These are phyloP conservation scores for Trifolium dubium DNA, from an alignment of 306 rosid species.

Conservation along the genomic window DNA sequence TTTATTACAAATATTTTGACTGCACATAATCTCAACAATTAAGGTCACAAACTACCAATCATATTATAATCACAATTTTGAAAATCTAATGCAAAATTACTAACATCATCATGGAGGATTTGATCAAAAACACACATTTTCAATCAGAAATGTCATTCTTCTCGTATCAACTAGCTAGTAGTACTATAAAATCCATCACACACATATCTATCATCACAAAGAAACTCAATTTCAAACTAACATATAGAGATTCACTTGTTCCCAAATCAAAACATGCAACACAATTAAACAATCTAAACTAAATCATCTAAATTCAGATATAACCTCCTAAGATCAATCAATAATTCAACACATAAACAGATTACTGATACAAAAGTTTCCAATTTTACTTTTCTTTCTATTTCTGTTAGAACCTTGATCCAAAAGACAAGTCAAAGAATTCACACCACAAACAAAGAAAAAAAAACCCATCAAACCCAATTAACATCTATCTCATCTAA, in stretches of 20 bases:
- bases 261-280: constrained; percentile 21
- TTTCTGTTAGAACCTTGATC: constrained; percentile 33
- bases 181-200: constrained; percentile 25
- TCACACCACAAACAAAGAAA: constrained; percentile 31
- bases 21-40: constrained; percentile 7
- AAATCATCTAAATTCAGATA: constrained; percentile 19
- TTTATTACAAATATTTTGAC: constrained; percentile 1
- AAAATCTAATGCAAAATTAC: constrained; percentile 29
- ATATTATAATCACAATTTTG: constrained; percentile 21
- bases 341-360: constrained; percentile 21
- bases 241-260: constrained; percentile 11
- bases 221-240: constrained; percentile 27
- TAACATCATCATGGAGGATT: neutral
- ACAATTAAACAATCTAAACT: constrained; percentile 34
- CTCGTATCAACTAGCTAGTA: constrained; percentile 4
- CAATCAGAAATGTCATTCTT: constrained; percentile 12
- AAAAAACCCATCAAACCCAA: constrained; percentile 18
- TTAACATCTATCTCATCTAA: neutral
- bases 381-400: neutral
- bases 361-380: constrained; percentile 17
- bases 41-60: constrained; percentile 6
- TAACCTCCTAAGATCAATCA: constrained; percentile 29
- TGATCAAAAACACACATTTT: neutral
- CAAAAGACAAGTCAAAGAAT: constrained; percentile 30
- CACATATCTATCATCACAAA: constrained; percentile 19